These are phyloP conservation scores for Didymella pinodella DNA, from an alignment of 2,329 filamentous ascomycete species.

Conservation along the genomic window DNA sequence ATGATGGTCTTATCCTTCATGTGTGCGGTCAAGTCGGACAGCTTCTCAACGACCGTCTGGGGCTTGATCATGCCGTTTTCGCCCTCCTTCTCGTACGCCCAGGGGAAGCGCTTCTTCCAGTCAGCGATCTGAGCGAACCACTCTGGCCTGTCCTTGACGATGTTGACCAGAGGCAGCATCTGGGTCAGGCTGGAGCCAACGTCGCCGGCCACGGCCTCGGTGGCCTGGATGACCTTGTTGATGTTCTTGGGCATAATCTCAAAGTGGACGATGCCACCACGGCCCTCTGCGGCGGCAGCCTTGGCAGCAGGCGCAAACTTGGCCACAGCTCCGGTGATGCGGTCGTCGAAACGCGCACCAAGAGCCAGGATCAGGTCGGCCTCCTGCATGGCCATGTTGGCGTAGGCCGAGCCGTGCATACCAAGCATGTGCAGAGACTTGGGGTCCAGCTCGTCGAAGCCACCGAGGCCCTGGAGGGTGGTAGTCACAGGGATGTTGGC, in stretches of 20 bases:
- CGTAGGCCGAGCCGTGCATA: slow-evolving; percentile 97
- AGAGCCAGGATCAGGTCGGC: slow-evolving; percentile 95
- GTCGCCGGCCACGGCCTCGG: slow-evolving; percentile 93
- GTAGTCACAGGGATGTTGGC: slow-evolving; percentile 92
- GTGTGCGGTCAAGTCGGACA: slow-evolving; percentile 81
- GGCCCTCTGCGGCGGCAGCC: slow-evolving; percentile 80
- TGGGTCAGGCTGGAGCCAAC: slow-evolving; percentile 78
- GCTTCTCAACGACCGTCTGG: slow-evolving; percentile 87
- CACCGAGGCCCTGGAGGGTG: slow-evolving; percentile 91
- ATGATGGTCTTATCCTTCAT: slow-evolving; percentile 88
- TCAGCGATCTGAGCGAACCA: slow-evolving; percentile 90
- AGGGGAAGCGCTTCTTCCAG: slow-evolving; percentile 93
- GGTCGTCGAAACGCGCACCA: slow-evolving; percentile 94
- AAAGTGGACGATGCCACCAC: slow-evolving; percentile 95
- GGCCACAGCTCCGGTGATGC: slow-evolving; percentile 80
- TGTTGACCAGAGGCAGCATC: slow-evolving; percentile 75
- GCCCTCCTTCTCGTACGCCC: slow-evolving; percentile 82
- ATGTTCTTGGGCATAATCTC: slow-evolving; percentile 99
- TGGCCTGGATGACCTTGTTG: slow-evolving; percentile 98
- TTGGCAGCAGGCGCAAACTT: slow-evolving; percentile 92
- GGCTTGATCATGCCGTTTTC: slow-evolving; percentile 87
- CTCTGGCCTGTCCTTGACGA: slow-evolving; percentile 72
- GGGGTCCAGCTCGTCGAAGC: slow-evolving; percentile 89
- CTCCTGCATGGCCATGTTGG: slow-evolving; percentile 98
- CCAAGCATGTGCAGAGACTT: slow-evolving; percentile 98